Evolutionary conservation across 352 stramenopile genomes (phyloP), one percentile per base, ranked within the genome.

Genomic region (Saprolegnia parasitica): DNA sequence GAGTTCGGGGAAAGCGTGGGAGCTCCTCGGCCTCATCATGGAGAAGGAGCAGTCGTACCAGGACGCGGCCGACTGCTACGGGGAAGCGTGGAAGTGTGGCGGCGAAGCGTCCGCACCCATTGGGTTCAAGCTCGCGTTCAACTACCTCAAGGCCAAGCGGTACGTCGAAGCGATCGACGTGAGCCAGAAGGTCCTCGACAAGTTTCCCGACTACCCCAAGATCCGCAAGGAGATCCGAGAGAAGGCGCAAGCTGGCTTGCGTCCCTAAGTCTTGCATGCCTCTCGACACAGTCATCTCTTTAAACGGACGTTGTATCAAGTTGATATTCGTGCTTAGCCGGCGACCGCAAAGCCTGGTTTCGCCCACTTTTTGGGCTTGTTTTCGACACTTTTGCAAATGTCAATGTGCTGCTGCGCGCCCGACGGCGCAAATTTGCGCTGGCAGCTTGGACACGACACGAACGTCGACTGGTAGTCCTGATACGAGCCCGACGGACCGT

Each of bases 121-220:
- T 56, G 95, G 90, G 26, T 98, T 96, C 75, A 98, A 98, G 73
- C 77, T 98, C 0, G 93, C 91, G 6, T 98, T 98, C 76, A 98
- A 98, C 72, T 98, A 98, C 76, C 80, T 98, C 55, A 98, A 98
- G 76, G 89, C 92, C 37, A 93, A 93, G 71, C 90, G 91, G 54
- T 94, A 85, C 57, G 88, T 98, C 10, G 73, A 88, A 20, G 83
- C 92, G 16, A 95, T 98, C 45, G 91, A 98, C 70, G 86, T 98
- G 9, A 97, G 90, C 72, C 79, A 97, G 74, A 97, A 96, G 56
- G 91, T 98, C 40, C 80, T 98, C 32, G 80, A 92, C 65, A 81
- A 89, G 70, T 98, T 97, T 75, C 94, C 95, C 15, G 90, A 97
- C 68, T 98, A 98, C 75, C 93, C 91, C 9, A 95, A 96, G 77